phyloP scores from a whole-genome alignment of 2,329 filamentous ascomycete genomes.

The Venturia aucupariae region DNA sequence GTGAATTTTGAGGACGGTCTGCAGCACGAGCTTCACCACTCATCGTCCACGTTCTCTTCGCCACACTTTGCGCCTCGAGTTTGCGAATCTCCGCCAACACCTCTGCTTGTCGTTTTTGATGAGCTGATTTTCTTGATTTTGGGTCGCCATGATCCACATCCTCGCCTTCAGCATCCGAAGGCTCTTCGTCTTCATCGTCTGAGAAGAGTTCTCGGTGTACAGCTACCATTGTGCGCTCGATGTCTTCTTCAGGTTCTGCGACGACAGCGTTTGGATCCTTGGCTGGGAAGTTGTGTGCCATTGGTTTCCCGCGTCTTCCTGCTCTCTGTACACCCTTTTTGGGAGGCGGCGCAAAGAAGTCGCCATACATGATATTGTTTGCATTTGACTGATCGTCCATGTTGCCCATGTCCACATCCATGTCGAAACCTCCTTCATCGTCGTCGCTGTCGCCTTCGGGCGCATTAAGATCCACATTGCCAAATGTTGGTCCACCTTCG shows the following conservation, averaged over 20 bases:
- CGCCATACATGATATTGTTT: constrained; percentile 81
- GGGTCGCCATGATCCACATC: constrained; percentile 57
- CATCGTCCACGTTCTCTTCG: constrained; percentile 84
- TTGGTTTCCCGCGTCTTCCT: constrained; percentile 41
- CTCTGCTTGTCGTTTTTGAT: constrained; percentile 79
- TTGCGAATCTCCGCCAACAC: constrained; percentile 83
- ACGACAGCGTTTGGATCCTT: constrained; percentile 29
- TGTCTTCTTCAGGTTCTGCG: constrained; percentile 48
- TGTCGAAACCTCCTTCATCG: constrained; percentile 45
- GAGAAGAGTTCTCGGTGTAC: constrained; percentile 89
- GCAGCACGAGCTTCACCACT: constrained; percentile 76
- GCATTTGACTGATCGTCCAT: constrained; percentile 58
- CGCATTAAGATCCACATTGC: constrained; percentile 64
- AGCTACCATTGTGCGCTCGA: constrained; percentile 75
- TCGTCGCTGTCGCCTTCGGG: constrained; percentile 64
- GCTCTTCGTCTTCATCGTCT: constrained; percentile 57
- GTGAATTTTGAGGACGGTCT: constrained; percentile 79
- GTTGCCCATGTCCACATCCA: constrained; percentile 44
- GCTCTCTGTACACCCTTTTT: constrained; percentile 57
- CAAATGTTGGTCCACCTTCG: constrained; percentile 76
- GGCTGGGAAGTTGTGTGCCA: constrained; percentile 34
- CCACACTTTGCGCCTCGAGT: constrained; percentile 79
- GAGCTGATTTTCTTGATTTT: constrained; percentile 66
- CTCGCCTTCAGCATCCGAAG: constrained; percentile 47
- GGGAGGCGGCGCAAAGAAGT: constrained; percentile 84